Conservation (phyloP, 1,139 yeast genomes). For the Taiozyma sp. region DNA sequence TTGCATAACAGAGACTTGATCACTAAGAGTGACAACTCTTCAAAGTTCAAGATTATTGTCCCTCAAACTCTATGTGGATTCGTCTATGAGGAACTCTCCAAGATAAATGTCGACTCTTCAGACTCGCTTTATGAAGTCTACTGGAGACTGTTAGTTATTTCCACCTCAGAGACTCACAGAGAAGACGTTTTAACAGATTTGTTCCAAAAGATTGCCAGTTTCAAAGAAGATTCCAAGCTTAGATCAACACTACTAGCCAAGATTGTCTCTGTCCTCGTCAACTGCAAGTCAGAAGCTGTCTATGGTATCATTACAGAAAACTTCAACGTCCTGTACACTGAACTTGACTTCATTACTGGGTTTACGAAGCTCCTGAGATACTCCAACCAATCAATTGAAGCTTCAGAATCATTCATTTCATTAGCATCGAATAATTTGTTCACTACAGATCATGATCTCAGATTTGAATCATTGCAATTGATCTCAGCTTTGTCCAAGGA, state of each 20-base stretch:
- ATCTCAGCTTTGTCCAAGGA: constrained; percentile 29
- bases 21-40: constrained; percentile 10
- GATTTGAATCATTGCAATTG: constrained; percentile 41
- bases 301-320: constrained; percentile 7
- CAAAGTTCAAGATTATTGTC: constrained; percentile 15
- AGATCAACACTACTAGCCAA: constrained; percentile 13
- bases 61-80: constrained; percentile 10
- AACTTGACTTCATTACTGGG: constrained; percentile 11
- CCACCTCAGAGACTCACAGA: constrained; percentile 11
- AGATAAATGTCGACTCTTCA: not conserved
- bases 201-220: constrained; percentile 6
- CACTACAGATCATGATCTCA: constrained; percentile 41
- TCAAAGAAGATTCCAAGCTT: constrained; percentile 9
- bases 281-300: not conserved
- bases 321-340: constrained; percentile 9
- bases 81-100: constrained; percentile 4
- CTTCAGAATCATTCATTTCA: constrained; percentile 7
- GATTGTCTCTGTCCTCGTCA: constrained; percentile 11
- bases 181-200: constrained; percentile 9
- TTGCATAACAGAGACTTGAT: constrained; percentile 25
- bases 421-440: constrained; percentile 31
- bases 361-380: constrained; percentile 7
- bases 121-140: constrained; percentile 18
- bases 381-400: constrained; percentile 1
- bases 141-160: constrained; percentile 25